A percentile compares a stretch with the other conserved stretches of the same genome.
phyloP scores from a whole-genome alignment of 495 filamentous ascomycete genomes.

The Penicillium bovifimosum region DNA sequence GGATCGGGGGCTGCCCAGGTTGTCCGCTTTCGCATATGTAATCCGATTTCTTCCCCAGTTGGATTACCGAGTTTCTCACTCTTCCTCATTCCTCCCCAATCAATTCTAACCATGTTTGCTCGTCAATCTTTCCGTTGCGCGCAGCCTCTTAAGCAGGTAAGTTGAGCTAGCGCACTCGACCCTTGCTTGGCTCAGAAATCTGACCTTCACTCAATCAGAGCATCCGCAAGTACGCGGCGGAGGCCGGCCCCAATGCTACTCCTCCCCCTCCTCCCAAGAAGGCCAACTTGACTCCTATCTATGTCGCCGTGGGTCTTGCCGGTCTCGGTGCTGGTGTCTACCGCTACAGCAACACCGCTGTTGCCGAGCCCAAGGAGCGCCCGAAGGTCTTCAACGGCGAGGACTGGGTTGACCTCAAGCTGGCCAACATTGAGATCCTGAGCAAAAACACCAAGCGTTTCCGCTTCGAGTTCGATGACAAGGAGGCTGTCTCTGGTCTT shows the following conservation, averaged over 20 bases:
- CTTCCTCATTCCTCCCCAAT: constrained; percentile 11
- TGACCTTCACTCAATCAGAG: constrained; percentile 25
- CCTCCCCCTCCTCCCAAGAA: constrained; percentile 16
- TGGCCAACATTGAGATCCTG: constrained; percentile 69
- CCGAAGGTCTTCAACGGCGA: constrained; percentile 69
- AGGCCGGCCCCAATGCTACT: constrained; percentile 27
- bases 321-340: constrained; percentile 42
- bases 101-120: constrained; percentile 40
- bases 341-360: constrained; percentile 34
- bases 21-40: constrained; percentile 23
- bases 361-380: constrained; percentile 35
- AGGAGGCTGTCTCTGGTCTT: constrained; percentile 77
- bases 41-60: constrained; percentile 25
- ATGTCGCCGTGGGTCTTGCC: constrained; percentile 35
- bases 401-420: constrained; percentile 74
- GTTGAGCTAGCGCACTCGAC: background rate
- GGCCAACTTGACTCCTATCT: constrained; percentile 38
- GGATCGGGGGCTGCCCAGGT: constrained; percentile 6
- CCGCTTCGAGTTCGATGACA: constrained; percentile 77
- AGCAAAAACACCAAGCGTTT: constrained; percentile 89
- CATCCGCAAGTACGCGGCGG: constrained; percentile 49
- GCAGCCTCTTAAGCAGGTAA: constrained; percentile 46
- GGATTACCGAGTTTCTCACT: constrained; percentile 4
- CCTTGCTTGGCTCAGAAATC: background rate
- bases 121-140: constrained; percentile 45